Evolutionary conservation across 116 monocot species (phyloP), one percentile per base, ranked within the genome.

Genomic region (Trichopus zeylanicus): DNA sequence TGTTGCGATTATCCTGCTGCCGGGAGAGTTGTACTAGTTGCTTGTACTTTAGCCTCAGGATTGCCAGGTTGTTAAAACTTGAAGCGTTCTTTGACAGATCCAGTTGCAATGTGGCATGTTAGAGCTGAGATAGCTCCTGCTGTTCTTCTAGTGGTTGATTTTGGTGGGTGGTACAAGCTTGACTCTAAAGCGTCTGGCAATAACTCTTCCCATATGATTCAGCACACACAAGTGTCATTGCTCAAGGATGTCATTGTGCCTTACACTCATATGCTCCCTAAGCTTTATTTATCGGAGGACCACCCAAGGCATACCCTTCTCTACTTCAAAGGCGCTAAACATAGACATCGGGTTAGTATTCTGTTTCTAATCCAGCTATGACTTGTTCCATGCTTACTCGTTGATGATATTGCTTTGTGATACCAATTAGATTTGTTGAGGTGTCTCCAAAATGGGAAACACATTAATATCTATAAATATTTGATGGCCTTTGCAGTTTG

Each of bases 61-160:
- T 81, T 75, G 73, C 68, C 81, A 76, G 85, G 76, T 76, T 79
- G 52, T 73, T 84, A 81, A 84, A 88, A 64, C 60, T 81, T 90
- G 90, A 81, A 73, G 72, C 81, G 57, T 90, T 90, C 62, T 80
- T 89, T 95, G 82, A 72, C 86, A 95, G 95, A 95, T 74, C 95
- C 95, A 26, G 87, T 94, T 52, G 95, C 95, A 61, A 95, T 90
- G 90, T 95, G 95, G 95, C 95, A 95, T 60, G 86, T 87, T 16
- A 86, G 78, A 59, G 61, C 29, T 54, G 84, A 86, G 53, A 95
- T 95, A 32, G 76, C 90, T 61, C 81, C 82, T 11, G 80, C 90
- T 16, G 68, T 95, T 63, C 86, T 95, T 61, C 65, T 95, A 21
- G 87, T 90, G 33, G 95, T 95, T 72, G 95, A 95, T 81, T 95